A percentile compares a stretch with the other conserved stretches of the same genome.
These are phyloP conservation scores for Pestalotiopsis sp. DNA, from an alignment of 2,329 filamentous ascomycete species.

Conservation along the genomic window DNA sequence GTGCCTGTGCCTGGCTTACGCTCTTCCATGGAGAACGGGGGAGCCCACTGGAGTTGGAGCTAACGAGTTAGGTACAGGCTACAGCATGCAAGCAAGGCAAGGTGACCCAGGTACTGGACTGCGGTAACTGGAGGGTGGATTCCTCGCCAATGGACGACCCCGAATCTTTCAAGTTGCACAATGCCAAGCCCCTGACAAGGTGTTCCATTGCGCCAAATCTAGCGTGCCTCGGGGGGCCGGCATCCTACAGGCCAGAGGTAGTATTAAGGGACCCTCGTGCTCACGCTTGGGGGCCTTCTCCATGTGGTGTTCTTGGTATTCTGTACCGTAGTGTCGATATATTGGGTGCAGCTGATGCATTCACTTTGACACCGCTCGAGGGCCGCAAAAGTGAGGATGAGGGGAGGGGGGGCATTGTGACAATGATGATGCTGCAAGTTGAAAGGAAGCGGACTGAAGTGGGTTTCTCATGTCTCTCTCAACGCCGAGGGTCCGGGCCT, in stretches of 20 bases:
- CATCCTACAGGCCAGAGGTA: background rate
- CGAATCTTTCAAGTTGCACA: slow-evolving; percentile 1
- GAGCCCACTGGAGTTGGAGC: no score
- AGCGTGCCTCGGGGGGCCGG: background rate
- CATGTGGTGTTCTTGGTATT: background rate
- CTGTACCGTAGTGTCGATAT: background rate
- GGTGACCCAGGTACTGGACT: background rate
- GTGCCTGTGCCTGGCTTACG: background rate
- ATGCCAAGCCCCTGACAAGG: slow-evolving; percentile 13
- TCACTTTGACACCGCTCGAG: background rate
- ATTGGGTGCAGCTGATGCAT: slow-evolving; percentile 7
- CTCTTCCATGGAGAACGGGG: no score
- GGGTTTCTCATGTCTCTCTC: no score
- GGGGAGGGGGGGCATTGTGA: no score
- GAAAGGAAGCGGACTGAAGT: no score
- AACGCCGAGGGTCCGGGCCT: no score
- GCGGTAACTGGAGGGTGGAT: background rate
- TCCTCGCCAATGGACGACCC: background rate
- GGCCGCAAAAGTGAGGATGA: no score
- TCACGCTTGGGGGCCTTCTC: background rate
- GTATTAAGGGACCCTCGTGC: background rate
- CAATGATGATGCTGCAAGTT: no score
- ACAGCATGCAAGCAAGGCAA: no score
- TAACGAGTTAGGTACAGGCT: no score
- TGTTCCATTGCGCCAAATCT: background rate